A percentile compares a stretch with the other conserved stretches of the same genome.
Evolutionary conservation across 768 basidiomycete genomes (phyloP).

Genomic region (Tricholoma terreum): DNA sequence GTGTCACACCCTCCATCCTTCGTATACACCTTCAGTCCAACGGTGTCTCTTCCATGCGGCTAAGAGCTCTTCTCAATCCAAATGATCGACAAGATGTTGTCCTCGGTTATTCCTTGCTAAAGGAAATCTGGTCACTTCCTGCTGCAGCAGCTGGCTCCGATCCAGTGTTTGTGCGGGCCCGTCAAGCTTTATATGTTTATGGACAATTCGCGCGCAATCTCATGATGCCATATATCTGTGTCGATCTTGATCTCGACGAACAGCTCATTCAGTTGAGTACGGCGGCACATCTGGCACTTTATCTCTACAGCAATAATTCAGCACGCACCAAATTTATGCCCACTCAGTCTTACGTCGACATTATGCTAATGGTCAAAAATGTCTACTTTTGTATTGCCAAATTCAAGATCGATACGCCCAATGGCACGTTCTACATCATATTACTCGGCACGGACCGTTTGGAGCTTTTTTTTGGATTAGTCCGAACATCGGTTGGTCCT

Average conservation of each 20-base stretch:
- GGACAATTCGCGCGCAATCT: too few species aligned
- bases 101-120: conserved; percentile 22
- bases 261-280: background rate
- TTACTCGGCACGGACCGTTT: background rate
- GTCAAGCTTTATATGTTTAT: too few species aligned
- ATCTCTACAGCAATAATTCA: background rate
- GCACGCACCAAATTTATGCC: too few species aligned
- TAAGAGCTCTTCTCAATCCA: conserved; percentile 21
- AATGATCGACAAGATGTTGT: too few species aligned
- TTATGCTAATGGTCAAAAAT: too few species aligned
- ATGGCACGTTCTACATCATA: background rate
- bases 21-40: conserved; percentile 12
- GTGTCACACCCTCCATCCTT: background rate
- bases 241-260: too few species aligned
- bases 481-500: background rate
- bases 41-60: conserved; percentile 16
- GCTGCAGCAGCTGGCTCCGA: background rate
- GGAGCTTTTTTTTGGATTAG: background rate
- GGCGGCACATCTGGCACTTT: conserved; percentile 27
- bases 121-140: conserved; percentile 23
- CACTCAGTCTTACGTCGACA: too few species aligned
- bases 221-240: too few species aligned
- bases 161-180: too few species aligned
- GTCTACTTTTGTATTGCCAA: too few species aligned
- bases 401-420: background rate